Evolutionary conservation across 805 yeast genomes (phyloP), one percentile per base, ranked within the genome.

Genomic region (Ogataea henricii): DNA sequence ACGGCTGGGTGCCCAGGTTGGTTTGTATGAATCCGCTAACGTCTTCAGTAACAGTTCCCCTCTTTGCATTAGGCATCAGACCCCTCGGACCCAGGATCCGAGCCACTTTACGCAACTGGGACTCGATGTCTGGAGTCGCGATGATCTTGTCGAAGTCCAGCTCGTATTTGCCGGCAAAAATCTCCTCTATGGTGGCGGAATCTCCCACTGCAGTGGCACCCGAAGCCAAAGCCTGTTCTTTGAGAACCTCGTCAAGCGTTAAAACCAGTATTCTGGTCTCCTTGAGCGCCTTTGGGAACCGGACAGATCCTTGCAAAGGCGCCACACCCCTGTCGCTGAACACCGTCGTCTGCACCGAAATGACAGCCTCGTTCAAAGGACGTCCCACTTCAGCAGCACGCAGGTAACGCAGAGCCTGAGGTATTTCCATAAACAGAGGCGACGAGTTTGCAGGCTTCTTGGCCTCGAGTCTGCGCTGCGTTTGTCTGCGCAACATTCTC

Each of bases 351-450:
- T 85, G 79, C 46, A 87, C 67, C 14, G 87, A 73, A 34, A 92
- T 73, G 20, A 91, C 84, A 18, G 92, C 82, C 57, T 83, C 82
- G n/a, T 77, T 69, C 4, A 76, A 71, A 2, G 92, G 81, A 61
- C 87, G 81, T 4, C 99, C 98, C 4, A 90, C 95, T 66, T 90
- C 97, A 4, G 90, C 81, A 0, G 98, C 96, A 53, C 97, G 76
- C 47, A 92, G 64, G 61, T 83, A 90, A 58, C 87, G 77, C 65
- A 89, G 66, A 1, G 97, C 97, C 25, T 71, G 67, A 5, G 87
- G 79, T 6, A 89, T 74, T 42, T 80, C 83, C 86, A 87, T 81
- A 62, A 81, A 85, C 46, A 86, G 71, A 1, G 91, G 91, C 43
- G 75, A 74, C 12, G 54, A 67, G 63, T 55, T 69, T 49, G 74